Percentiles rank a stretch among this genome's conserved stretches.
Evolutionary conservation across 2,329 filamentous ascomycete genomes (phyloP).

Genomic region (Trichophyton benhamiae): DNA sequence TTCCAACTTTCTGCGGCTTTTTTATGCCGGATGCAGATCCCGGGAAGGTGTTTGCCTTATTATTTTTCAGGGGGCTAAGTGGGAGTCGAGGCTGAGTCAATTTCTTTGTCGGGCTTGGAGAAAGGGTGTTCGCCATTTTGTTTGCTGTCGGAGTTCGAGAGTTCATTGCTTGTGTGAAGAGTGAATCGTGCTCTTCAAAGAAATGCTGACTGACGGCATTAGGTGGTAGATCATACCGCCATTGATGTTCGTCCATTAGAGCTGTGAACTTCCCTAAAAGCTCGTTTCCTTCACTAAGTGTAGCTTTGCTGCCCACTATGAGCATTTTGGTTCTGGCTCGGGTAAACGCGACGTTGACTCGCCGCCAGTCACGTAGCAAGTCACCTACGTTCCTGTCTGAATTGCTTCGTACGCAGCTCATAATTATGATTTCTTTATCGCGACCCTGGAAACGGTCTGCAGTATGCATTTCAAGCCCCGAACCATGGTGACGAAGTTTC

Average conservation of each 20-base stretch:
- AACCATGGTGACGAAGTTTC: conserved; percentile 46
- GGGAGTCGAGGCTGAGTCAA: conserved; percentile 18
- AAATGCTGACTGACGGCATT: conserved; percentile 55
- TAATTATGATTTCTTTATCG: conserved; percentile 84
- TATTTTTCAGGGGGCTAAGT: conserved; percentile 24
- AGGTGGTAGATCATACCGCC: conserved; percentile 61
- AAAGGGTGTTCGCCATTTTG: conserved; percentile 8
- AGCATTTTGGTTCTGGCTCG: conserved; percentile 84
- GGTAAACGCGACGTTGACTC: conserved; percentile 93
- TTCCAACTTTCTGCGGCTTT: conserved; percentile 47
- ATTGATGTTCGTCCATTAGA: conserved; percentile 64
- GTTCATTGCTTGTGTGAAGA: neutral
- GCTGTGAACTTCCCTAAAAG: conserved; percentile 64
- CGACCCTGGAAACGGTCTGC: conserved; percentile 93
- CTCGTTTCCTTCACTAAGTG: conserved; percentile 55
- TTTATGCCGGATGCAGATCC: conserved; percentile 27
- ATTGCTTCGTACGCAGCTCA: conserved; percentile 81
- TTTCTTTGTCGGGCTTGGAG: conserved; percentile 24
- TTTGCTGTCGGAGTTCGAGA: neutral
- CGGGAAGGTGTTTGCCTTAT: conserved; percentile 12
- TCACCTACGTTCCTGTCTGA: conserved; percentile 75
- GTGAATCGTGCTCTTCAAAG: conserved; percentile 41
- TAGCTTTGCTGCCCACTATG: conserved; percentile 69
- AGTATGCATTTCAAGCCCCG: conserved; percentile 81
- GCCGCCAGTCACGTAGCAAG: conserved; percentile 75